A percentile compares a stretch with the other conserved stretches of the same genome.
phyloP scores from a whole-genome alignment of 148 eudicot species.

The Vaccinium darrowii region DNA sequence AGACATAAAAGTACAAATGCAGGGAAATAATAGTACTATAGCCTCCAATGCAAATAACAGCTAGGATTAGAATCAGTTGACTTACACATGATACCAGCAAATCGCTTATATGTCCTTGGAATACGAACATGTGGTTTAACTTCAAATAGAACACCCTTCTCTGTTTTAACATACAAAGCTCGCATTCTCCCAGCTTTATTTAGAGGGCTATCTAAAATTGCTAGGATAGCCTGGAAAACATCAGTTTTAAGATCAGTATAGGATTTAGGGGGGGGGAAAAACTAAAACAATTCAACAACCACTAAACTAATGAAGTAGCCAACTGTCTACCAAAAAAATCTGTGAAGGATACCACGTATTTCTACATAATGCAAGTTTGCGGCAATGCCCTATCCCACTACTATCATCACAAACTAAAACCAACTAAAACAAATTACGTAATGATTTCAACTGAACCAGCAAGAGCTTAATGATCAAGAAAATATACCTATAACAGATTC shows the following conservation, averaged over 20 bases:
- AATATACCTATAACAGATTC: neutral
- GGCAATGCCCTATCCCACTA: neutral
- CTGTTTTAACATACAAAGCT: slow-evolving; percentile 87
- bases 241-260: neutral
- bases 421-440: neutral
- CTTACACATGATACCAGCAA: slow-evolving; percentile 96
- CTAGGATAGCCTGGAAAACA: slow-evolving; percentile 69
- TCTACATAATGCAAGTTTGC: neutral
- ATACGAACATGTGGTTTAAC: slow-evolving; percentile 90
- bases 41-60: neutral
- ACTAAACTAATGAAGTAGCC: neutral
- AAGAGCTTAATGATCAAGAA: neutral
- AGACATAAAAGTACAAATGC: neutral
- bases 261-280: neutral
- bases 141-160: slow-evolving; percentile 83
- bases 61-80: slow-evolving; percentile 13
- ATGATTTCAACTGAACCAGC: neutral
- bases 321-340: neutral
- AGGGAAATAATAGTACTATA: neutral
- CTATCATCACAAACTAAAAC: neutral
- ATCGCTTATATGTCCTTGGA: slow-evolving; percentile 89
- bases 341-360: neutral
- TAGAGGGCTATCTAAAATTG: slow-evolving; percentile 84
- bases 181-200: slow-evolving; percentile 76
- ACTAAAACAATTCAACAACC: neutral